phyloP scores from a whole-genome alignment of 2,329 filamentous ascomycete species.

The Catunica adiposa region DNA sequence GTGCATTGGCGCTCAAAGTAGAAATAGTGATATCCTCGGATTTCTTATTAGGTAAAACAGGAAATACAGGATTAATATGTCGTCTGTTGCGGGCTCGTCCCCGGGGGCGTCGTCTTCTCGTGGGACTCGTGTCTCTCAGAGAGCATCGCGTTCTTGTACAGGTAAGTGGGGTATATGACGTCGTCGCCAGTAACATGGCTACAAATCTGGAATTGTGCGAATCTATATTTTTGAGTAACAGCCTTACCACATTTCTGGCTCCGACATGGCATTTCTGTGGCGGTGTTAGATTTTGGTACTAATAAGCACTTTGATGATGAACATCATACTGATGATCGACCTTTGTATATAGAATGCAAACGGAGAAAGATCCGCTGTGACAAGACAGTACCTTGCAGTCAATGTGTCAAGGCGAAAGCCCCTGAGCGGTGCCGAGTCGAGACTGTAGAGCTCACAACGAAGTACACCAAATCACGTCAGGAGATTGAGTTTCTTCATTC shows the following conservation, averaged over 20 bases:
- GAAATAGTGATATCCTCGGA: background rate
- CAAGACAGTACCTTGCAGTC: slow-evolving; percentile 13
- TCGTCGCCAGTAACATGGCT: background rate
- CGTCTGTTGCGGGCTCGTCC: slow-evolving; percentile 5
- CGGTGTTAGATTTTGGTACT: too few species aligned
- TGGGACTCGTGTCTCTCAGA: slow-evolving; percentile 10
- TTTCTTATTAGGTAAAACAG: background rate
- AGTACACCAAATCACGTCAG: slow-evolving; percentile 14
- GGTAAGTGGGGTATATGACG: background rate
- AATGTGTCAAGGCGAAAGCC: slow-evolving; percentile 12
- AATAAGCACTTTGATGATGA: too few species aligned
- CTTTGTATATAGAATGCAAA: slow-evolving; percentile 12
- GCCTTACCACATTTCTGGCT: too few species aligned
- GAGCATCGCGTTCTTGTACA: slow-evolving; percentile 13
- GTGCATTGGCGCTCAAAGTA: too few species aligned
- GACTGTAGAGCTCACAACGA: slow-evolving; percentile 14
- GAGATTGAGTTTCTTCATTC: slow-evolving; percentile 13
- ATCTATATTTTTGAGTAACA: background rate
- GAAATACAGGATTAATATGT: background rate
- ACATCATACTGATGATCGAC: too few species aligned
- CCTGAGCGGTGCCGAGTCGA: slow-evolving; percentile 11
- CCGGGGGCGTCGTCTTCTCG: slow-evolving; percentile 1
- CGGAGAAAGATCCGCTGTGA: slow-evolving; percentile 14
- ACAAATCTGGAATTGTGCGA: background rate
- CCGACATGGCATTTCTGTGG: too few species aligned